Evolutionary conservation across 768 basidiomycete genomes (phyloP).

Genomic region (Mycena capillaripes): DNA sequence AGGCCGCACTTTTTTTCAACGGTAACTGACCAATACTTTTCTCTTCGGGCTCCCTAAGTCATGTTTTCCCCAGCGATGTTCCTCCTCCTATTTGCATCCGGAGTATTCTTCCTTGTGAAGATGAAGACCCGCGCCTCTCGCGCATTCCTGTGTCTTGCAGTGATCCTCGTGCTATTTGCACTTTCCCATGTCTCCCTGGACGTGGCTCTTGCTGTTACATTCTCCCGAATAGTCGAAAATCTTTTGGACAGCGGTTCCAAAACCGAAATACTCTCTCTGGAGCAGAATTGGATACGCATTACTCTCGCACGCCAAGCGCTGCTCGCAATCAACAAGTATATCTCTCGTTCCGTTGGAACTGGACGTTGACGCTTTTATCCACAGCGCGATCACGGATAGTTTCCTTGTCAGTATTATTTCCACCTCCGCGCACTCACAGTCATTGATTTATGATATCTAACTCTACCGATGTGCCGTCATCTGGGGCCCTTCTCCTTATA

Average conservation of each 20-base stretch:
- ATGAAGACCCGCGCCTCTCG: not conserved
- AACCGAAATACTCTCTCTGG: not conserved
- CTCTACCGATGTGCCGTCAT: constrained; percentile 7
- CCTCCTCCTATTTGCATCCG: constrained; percentile 12
- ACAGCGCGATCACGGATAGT: not conserved
- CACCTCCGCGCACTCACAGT: too few species aligned
- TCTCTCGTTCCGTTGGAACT: not conserved
- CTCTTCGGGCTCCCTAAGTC: not conserved
- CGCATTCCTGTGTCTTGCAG: not conserved
- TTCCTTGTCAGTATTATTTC: not conserved
- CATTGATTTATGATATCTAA: not conserved
- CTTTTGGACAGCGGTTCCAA: not conserved
- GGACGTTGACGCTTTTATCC: not conserved
- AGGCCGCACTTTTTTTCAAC: not conserved
- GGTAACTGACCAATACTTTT: not conserved
- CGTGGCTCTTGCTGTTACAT: not conserved
- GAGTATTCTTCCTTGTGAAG: not conserved
- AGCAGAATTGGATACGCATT: not conserved
- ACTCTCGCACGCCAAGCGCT: not conserved
- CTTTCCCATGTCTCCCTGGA: constrained; percentile 3
- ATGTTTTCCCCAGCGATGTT: not conserved
- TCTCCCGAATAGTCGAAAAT: not conserved
- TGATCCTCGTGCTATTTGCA: not conserved
- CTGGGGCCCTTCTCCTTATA: not conserved
- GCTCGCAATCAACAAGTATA: not conserved